phyloP scores from a whole-genome alignment of 2,329 filamentous ascomycete genomes.

The Mollisiaceae sp. region DNA sequence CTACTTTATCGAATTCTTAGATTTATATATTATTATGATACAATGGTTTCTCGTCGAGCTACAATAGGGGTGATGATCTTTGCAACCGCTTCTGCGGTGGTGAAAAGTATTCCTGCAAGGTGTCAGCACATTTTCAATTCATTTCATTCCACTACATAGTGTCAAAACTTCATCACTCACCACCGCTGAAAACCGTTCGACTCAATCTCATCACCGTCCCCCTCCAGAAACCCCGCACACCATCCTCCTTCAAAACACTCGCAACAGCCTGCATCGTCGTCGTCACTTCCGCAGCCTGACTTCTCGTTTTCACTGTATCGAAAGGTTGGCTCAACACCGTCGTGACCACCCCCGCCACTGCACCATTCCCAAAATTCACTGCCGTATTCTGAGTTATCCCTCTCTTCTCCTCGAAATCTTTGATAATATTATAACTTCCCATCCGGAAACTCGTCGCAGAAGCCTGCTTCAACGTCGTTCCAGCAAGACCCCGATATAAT shows the following conservation, averaged over 20 bases:
- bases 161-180: constrained; percentile 39
- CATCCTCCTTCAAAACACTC: constrained; percentile 60
- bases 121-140: neutral
- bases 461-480: constrained; percentile 54
- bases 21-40: neutral
- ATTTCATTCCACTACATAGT: neutral
- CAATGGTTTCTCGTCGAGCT: neutral
- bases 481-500: constrained; percentile 51
- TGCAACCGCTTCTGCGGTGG: constrained; percentile 12
- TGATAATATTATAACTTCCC: constrained; percentile 55
- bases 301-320: constrained; percentile 67
- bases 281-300: constrained; percentile 62
- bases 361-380: constrained; percentile 66
- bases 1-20: no score
- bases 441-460: constrained; percentile 53
- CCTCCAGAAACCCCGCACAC: constrained; percentile 66
- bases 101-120: constrained; percentile 13
- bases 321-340: constrained; percentile 65
- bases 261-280: constrained; percentile 61
- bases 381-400: constrained; percentile 46
- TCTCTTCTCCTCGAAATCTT: constrained; percentile 50
- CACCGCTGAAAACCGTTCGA: constrained; percentile 67
- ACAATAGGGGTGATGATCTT: constrained; percentile 7
- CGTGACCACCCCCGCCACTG: constrained; percentile 63
- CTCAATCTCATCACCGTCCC: constrained; percentile 72